Percentiles rank a stretch among this genome's conserved stretches.
Evolutionary conservation across 1,284 basidiomycete genomes (phyloP).

Genomic region (Cryptococcus sp.): DNA sequence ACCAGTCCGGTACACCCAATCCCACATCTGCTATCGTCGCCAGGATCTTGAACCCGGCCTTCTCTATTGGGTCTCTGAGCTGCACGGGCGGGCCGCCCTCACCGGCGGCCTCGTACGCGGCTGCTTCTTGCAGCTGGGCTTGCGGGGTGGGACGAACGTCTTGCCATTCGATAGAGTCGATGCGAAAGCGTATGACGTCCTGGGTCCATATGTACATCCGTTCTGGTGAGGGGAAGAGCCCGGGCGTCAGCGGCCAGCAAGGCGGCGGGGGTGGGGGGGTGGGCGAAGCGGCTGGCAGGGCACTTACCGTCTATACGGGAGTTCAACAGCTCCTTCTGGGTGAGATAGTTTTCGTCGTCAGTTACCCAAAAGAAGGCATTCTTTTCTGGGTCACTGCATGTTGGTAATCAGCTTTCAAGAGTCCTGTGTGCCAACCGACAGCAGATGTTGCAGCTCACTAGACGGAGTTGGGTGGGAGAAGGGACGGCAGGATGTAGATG

Average conservation of each 20-base stretch:
- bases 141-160: slow-evolving; percentile 83
- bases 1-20: no score
- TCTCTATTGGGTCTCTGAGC: slow-evolving; percentile 60
- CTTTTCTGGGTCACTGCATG: slow-evolving; percentile 68
- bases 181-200: slow-evolving; percentile 80
- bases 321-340: slow-evolving; percentile 60
- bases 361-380: slow-evolving; percentile 74
- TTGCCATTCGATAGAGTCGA: slow-evolving; percentile 83
- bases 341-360: slow-evolving; percentile 53
- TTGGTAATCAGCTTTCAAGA: slow-evolving; percentile 1
- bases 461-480: slow-evolving; percentile 58
- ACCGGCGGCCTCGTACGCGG: no score
- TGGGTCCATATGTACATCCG: slow-evolving; percentile 82
- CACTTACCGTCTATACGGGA: slow-evolving; percentile 46
- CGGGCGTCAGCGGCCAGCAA: no score
- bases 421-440: neutral
- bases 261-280: neutral
- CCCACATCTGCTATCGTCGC: slow-evolving; percentile 48
- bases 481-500: slow-evolving; percentile 67
- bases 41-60: slow-evolving; percentile 69
- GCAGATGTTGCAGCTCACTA: slow-evolving; percentile 16
- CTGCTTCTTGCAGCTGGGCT: slow-evolving; percentile 22
- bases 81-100: slow-evolving; percentile 47
- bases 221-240: slow-evolving; percentile 44
- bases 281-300: neutral